phyloP scores from a whole-genome alignment of 108 stramenopile genomes.

The Aurantiochytrium sp. region DNA sequence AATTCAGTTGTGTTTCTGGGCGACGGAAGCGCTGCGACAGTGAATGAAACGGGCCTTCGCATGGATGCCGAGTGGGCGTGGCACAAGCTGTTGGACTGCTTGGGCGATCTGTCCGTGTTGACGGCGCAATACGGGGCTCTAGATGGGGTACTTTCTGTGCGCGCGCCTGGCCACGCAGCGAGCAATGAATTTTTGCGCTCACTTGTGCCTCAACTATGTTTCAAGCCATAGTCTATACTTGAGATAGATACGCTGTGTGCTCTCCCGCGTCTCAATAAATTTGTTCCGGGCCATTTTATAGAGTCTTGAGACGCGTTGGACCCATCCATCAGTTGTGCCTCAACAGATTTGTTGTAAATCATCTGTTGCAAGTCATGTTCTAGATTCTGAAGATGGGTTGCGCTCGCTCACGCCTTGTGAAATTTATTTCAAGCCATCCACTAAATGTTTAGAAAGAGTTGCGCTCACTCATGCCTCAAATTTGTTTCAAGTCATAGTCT shows the following conservation, averaged over 20 bases:
- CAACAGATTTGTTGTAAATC: too few species aligned
- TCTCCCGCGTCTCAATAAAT: too few species aligned
- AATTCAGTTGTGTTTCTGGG: background rate
- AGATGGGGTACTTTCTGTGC: background rate
- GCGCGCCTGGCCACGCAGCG: background rate
- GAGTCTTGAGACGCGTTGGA: too few species aligned
- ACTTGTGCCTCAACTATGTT: background rate
- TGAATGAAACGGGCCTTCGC: background rate
- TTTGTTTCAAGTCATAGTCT: background rate
- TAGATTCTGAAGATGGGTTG: too few species aligned
- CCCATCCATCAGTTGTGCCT: too few species aligned
- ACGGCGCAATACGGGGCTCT: background rate
- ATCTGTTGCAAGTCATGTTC: too few species aligned
- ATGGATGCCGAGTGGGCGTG: background rate
- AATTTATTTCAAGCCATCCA: too few species aligned
- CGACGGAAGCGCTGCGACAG: background rate
- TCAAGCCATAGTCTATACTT: background rate
- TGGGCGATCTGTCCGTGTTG: background rate
- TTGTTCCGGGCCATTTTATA: too few species aligned
- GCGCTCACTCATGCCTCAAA: background rate
- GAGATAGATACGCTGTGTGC: background rate
- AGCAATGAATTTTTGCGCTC: background rate
- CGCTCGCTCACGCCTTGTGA: too few species aligned
- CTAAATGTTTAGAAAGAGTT: too few species aligned
- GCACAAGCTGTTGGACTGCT: background rate